phyloP scores from a whole-genome alignment of 2,329 filamentous ascomycete genomes.

The Neurospora crassa region DNA sequence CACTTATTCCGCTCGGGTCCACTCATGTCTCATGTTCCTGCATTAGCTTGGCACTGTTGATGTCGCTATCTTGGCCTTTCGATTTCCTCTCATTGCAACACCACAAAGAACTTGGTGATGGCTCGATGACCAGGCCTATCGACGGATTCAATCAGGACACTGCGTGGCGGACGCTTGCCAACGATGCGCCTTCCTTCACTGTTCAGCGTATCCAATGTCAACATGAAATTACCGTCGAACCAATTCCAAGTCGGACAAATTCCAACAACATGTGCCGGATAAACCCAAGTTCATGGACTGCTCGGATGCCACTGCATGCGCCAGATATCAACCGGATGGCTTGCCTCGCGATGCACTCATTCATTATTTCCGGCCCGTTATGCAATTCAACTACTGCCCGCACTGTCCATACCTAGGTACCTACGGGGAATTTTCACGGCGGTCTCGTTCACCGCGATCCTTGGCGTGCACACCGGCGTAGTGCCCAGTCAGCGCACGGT shows the following conservation, averaged over 20 bases:
- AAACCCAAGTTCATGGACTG: background rate
- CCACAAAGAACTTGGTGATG: background rate
- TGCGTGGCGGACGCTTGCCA: background rate
- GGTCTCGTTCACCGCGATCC: background rate
- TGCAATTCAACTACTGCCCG: background rate
- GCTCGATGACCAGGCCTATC: background rate
- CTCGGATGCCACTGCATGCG: background rate
- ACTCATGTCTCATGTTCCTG: background rate
- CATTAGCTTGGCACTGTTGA: background rate
- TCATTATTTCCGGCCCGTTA: background rate
- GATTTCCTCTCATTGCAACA: background rate
- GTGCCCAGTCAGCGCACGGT: background rate
- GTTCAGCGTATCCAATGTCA: background rate
- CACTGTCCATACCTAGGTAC: background rate
- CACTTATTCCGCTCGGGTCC: background rate
- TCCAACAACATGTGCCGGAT: background rate
- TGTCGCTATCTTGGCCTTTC: background rate
- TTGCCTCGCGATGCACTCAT: background rate
- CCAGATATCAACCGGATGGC: background rate
- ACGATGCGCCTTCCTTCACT: background rate
- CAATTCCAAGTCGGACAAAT: background rate
- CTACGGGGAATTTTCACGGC: background rate
- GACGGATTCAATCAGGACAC: background rate
- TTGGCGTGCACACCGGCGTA: background rate
- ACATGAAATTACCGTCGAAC: background rate